phyloP scores from a whole-genome alignment of 75 land plant species.

The Azolla pinnata region DNA sequence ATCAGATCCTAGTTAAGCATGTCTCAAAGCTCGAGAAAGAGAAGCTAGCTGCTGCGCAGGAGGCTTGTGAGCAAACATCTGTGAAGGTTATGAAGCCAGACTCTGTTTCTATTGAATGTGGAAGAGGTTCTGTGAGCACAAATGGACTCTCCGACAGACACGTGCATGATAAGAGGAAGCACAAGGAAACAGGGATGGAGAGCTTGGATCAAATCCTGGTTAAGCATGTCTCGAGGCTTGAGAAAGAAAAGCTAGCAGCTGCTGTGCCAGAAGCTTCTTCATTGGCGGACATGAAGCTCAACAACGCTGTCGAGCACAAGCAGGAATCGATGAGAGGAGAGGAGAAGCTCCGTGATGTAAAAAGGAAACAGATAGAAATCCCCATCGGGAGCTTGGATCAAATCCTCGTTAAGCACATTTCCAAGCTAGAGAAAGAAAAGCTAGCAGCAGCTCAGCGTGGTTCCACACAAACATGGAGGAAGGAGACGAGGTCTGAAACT shows the following conservation, averaged over 20 bases:
- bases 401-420: slow-evolving; percentile 48
- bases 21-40: slow-evolving; percentile 45
- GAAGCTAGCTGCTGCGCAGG: slow-evolving; percentile 23
- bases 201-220: slow-evolving; percentile 48
- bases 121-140: too few species aligned
- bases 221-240: slow-evolving; percentile 42
- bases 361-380: slow-evolving; percentile 8
- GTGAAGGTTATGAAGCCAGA: too few species aligned
- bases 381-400: slow-evolving; percentile 18
- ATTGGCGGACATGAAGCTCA: background rate
- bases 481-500: too few species aligned
- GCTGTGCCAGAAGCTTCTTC: background rate
- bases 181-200: slow-evolving; percentile 7
- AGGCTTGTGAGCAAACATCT: too few species aligned
- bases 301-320: background rate
- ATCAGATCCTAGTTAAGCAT: slow-evolving; percentile 43
- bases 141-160: too few species aligned
- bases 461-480: too few species aligned
- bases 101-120: too few species aligned
- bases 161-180: background rate
- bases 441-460: too few species aligned
- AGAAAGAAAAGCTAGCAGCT: slow-evolving; percentile 41
- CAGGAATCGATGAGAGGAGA: background rate
- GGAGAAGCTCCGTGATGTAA: background rate
- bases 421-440: slow-evolving; percentile 55